Base-by-base conservation (phyloP, 2,329 filamentous ascomycete genomes). In the Sarocladium oryzae region DNA sequence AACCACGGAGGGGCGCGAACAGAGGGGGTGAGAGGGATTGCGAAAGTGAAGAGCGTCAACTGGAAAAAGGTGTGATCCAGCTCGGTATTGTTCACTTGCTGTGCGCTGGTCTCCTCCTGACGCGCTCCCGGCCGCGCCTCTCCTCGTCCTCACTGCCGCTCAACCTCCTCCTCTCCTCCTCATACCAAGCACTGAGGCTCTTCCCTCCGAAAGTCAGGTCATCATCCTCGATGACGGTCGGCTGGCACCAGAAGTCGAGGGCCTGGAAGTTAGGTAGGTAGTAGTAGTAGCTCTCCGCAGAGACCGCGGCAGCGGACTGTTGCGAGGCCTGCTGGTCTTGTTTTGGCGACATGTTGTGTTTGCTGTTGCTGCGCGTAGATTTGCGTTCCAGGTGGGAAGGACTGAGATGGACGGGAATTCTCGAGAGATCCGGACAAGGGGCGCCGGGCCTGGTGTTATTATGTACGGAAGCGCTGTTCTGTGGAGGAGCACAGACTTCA, bases 151-250 rank as follows among this genome's bases (percentile, higher is more conserved):
- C 69, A 63, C 48, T 70, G 35, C 58, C 63, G 64, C 69, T 73
- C 49, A 72, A 61, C 16, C 71, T 66, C 48, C 70, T 66, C 37
- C 76, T 70, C 55, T 79, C 77, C 66, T 82, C 79, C 64, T 82
- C 79, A 62, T 82, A 79, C 78, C 78, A 81, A 15, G 73, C 67
- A 62, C 77, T 78, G 37, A 82, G 63, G 35, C 77, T 71, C 71
- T 82, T 82, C 58, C 79, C 79, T 52, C 78, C 77, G 57, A 82
- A 82, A 62, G 73, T 81, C 33, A 82, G 68, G 56, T 82, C 79
- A 52, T 81, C 78, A 60, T 82, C 79, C 52, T 82, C 78, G 58
- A 82, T 82, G 54, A 78, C 68, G 46, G 75, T 81, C 30, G 75
- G 72, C 51, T 75, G 70, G 55, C 78, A 72, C 78, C 77, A 81